Evolutionary conservation across 768 basidiomycete species (phyloP), one percentile per base, ranked within the genome.

Genomic region (Lentinula lateritia): DNA sequence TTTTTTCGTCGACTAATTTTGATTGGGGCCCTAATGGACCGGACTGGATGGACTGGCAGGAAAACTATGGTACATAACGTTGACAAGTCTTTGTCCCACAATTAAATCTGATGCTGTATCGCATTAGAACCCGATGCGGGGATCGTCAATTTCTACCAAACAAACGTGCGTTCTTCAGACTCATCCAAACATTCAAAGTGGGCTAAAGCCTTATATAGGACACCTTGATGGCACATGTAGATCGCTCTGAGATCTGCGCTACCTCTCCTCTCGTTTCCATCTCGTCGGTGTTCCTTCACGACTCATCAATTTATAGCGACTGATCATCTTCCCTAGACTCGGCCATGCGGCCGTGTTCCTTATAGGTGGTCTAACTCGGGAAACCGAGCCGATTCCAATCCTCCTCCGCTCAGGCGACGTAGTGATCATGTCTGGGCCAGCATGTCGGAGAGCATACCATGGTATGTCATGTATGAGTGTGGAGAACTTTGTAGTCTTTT

Each of bases 191-290:
- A 5, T 41, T n/a, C 5, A 58, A 18, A 52, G 38, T 43, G 56
- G 18, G 54, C 60, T 56, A 20, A 34, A 56, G 34, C 50, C 13
- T 16, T 15, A 9, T 6, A n/a, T 63, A 87, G 83, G 95, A 98
- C 64, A 92, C 94, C 0, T 83, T 99, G 18, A 98, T 98, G 90
- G 96, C 85, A 0, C 96, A 99, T 71, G 93, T 97, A n/a, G 96
- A 99, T 72, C 90, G 92, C 18, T 94, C 95, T 20, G 96, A 99
- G 74, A 81, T 96, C 8, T 96, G 95, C 66, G 87, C 93, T 2
- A 92, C 92, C 5, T 88, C 93, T 0, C 96, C 96, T 0, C 81
- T 99, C 0, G 92, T 98, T 5, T 97, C 94, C 0, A 87, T 99
- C 54, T 97, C 95, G 95, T 95, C 65, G 67, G 90, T 72, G 7